phyloP scores from a whole-genome alignment of 495 filamentous ascomycete species.

The Entonaema liquescens region DNA sequence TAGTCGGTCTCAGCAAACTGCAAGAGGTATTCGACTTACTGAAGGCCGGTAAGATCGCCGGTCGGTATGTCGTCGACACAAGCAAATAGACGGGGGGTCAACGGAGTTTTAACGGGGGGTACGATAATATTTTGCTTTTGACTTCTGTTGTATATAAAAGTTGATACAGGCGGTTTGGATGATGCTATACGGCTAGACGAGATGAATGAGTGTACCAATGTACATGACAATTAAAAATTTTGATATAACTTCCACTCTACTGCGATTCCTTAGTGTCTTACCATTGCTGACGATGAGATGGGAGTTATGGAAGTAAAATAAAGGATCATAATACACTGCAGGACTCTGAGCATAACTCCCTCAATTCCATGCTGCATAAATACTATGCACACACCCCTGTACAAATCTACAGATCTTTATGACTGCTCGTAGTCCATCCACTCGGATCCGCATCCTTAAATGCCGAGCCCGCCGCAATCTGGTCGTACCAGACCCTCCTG shows the following conservation, averaged over 20 bases:
- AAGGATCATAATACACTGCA: too few species aligned
- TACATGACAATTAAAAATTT: not conserved
- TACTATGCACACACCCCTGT: not conserved
- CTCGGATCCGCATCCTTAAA: constrained; percentile 58
- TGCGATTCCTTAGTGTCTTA: not conserved
- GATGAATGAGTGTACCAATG: not conserved
- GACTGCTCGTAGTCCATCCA: constrained; percentile 10
- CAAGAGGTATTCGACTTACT: constrained; percentile 79
- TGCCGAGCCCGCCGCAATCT: constrained; percentile 58
- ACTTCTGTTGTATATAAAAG: not conserved
- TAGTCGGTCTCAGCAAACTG: constrained; percentile 77
- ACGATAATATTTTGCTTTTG: constrained; percentile 20
- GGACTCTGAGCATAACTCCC: too few species aligned
- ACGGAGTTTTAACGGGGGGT: constrained; percentile 19
- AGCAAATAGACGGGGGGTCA: constrained; percentile 49
- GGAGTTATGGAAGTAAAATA: too few species aligned
- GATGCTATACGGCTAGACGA: not conserved
- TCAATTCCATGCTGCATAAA: too few species aligned
- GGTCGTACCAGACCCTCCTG: constrained; percentile 63
- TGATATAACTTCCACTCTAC: not conserved
- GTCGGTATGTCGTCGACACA: constrained; percentile 85
- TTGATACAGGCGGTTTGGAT: not conserved
- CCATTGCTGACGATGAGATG: too few species aligned
- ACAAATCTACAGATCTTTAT: not conserved
- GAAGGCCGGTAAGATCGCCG: constrained; percentile 80